These are phyloP conservation scores for Trichoderma sp. DNA, from an alignment of 2,329 filamentous ascomycete genomes.

Conservation along the genomic window DNA sequence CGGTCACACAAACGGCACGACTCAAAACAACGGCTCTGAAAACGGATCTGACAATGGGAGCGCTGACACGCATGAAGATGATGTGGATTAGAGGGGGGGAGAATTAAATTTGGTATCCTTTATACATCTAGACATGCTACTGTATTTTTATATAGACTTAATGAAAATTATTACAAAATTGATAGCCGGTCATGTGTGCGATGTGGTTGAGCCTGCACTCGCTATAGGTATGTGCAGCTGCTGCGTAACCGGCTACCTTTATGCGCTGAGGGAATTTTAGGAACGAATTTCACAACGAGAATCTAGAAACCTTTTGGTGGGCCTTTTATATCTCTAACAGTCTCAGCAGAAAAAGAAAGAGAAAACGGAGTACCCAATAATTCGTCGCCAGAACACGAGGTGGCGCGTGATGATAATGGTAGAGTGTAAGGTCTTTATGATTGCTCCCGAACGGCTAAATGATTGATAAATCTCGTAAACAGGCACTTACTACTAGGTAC, in stretches of 20 bases:
- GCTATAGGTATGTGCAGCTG: background rate
- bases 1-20: slow-evolving; percentile 51
- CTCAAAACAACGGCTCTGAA: slow-evolving; percentile 30
- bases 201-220: background rate
- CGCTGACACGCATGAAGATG: slow-evolving; percentile 42
- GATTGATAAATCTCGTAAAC: background rate
- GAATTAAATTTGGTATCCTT: background rate
- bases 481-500: background rate
- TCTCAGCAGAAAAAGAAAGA: background rate
- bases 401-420: background rate
- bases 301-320: background rate
- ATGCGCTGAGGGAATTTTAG: background rate
- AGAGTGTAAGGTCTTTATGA: background rate
- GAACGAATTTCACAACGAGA: background rate
- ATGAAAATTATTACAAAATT: background rate
- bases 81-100: slow-evolving; percentile 44
- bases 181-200: background rate
- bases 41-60: slow-evolving; percentile 39
- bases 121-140: background rate
- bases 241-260: background rate
- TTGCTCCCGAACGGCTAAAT: background rate
- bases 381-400: background rate
- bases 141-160: background rate
- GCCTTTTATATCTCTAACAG: background rate
- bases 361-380: background rate